Percentiles rank a stretch among this genome's conserved stretches.
Conservation (phyloP, 768 basidiomycete species). For the Russula sp. region DNA sequence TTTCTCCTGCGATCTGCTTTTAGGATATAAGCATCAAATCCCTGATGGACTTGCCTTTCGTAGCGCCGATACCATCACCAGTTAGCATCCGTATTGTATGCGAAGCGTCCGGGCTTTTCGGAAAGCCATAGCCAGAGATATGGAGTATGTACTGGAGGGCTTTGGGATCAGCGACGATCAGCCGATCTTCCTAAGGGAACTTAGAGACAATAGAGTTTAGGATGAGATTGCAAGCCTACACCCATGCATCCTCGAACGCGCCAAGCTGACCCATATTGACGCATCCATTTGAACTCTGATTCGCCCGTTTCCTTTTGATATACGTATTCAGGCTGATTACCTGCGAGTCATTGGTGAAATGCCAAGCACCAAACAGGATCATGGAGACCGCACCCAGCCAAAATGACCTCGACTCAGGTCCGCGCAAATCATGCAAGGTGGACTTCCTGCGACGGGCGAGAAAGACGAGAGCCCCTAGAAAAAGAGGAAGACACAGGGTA, state of each 20-base stretch:
- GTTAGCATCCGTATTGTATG: slow-evolving; percentile 22
- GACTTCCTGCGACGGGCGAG: not conserved
- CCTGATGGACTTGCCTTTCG: slow-evolving; percentile 17
- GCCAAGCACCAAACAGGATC: not conserved
- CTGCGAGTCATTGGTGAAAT: slow-evolving; percentile 7
- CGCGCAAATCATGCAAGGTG: slow-evolving; percentile 1
- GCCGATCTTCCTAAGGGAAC: slow-evolving; percentile 25
- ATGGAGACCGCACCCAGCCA: slow-evolving; percentile 7
- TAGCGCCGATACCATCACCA: slow-evolving; percentile 23
- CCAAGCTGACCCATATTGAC: slow-evolving; percentile 26
- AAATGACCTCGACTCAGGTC: slow-evolving; percentile 6
- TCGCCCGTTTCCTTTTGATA: slow-evolving; percentile 27
- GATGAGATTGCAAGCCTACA: slow-evolving; percentile 5
- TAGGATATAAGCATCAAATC: not conserved
- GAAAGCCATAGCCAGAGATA: slow-evolving; percentile 26
- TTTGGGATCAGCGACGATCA: slow-evolving; percentile 27
- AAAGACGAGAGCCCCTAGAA: not conserved
- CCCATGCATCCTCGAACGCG: slow-evolving; percentile 20
- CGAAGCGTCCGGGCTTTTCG: slow-evolving; percentile 19
- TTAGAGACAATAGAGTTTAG: not conserved
- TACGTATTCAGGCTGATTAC: slow-evolving; percentile 22
- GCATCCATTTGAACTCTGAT: slow-evolving; percentile 23
- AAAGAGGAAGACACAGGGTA: not conserved
- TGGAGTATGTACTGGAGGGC: slow-evolving; percentile 27
- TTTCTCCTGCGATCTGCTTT: slow-evolving; percentile 7